Conservation (phyloP, 805 yeast species). For the Grigorovia jiainica region DNA sequence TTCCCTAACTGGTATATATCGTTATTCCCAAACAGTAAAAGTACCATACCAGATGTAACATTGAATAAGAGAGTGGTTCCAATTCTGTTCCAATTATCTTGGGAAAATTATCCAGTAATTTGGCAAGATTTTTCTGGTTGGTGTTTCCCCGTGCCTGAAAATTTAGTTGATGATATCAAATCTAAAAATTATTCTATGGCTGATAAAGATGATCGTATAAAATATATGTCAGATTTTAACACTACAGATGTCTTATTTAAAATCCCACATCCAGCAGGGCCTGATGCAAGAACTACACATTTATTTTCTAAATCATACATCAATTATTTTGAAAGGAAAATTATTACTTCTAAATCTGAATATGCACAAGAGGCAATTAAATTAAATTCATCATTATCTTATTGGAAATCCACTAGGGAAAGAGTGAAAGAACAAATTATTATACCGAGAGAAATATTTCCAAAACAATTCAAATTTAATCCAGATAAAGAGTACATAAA, state of each 20-base stretch:
- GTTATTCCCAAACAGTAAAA: conserved; percentile 31
- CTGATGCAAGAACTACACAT: conserved; percentile 58
- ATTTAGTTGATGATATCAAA: conserved; percentile 23
- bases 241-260: conserved; percentile 37
- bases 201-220: conserved; percentile 10
- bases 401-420: conserved; percentile 88
- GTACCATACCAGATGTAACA: conserved; percentile 46
- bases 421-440: conserved; percentile 81
- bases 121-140: conserved; percentile 82
- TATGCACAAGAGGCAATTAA: conserved; percentile 69
- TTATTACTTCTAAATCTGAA: conserved; percentile 58
- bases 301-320: conserved; percentile 71
- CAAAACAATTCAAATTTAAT: conserved; percentile 15
- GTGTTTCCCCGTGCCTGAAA: conserved; percentile 59
- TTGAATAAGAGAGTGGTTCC: conserved; percentile 72
- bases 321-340: conserved; percentile 61
- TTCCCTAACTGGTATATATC: conserved; percentile 90
- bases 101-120: conserved; percentile 76
- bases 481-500: neutral
- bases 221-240: conserved; percentile 3
- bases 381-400: conserved; percentile 72
- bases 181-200: conserved; percentile 31
- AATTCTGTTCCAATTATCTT: conserved; percentile 59
- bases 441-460: conserved; percentile 40
- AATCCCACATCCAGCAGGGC: conserved; percentile 86